Conservation (phyloP, 177 flowering plant genomes). For the Vitis hybrid region DNA sequence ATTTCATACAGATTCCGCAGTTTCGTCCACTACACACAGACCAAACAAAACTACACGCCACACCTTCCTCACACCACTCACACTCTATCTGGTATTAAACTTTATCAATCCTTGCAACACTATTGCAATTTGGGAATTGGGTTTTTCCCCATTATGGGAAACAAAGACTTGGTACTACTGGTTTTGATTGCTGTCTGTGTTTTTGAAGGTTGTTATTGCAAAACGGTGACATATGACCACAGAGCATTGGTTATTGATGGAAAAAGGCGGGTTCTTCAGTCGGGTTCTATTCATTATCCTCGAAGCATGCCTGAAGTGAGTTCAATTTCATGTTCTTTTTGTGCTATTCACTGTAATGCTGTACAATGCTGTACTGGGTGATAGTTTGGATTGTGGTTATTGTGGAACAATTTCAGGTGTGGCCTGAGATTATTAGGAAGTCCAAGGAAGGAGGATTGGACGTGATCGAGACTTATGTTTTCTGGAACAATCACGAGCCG, state of each 20-base stretch:
- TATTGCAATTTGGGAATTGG: not conserved
- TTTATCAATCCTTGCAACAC: no score
- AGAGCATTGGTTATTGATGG: constrained; percentile 61
- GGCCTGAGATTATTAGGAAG: constrained; percentile 59
- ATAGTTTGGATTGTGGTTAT: not conserved
- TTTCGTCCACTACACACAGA: constrained; percentile 22
- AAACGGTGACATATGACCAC: constrained; percentile 45
- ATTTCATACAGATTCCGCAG: no score
- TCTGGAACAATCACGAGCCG: constrained; percentile 73
- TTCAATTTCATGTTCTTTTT: not conserved
- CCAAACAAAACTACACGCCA: not conserved
- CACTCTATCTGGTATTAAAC: no score
- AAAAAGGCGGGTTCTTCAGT: constrained; percentile 47
- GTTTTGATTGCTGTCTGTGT: constrained; percentile 17
- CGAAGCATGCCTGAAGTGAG: constrained; percentile 55
- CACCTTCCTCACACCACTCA: no score
- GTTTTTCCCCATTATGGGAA: constrained; percentile 12
- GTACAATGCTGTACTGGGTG: not conserved
- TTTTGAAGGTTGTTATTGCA: constrained; percentile 14
- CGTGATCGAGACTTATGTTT: constrained; percentile 67
- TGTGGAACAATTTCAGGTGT: constrained; percentile 34
- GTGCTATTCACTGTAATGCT: not conserved
- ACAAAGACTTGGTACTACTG: constrained; percentile 3
- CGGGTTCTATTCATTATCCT: constrained; percentile 67
- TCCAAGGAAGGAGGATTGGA: constrained; percentile 74